Evolutionary conservation across 352 stramenopile genomes (phyloP), one percentile per base, ranked within the genome.

Genomic region (Pythium periplocum): DNA sequence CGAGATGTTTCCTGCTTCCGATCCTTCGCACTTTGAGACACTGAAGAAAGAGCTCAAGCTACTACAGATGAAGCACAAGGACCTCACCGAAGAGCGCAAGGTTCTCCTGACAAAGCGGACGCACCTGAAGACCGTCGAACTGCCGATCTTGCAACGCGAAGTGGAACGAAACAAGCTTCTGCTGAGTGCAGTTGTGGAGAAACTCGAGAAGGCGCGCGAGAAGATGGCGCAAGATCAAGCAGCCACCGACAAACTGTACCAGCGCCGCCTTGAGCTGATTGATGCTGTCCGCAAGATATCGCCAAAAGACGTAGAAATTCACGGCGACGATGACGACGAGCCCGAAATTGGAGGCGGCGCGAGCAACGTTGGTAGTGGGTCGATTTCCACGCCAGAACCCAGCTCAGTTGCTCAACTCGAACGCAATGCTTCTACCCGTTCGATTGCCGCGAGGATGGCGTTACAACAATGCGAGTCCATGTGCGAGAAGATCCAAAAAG

Each of bases 401-500:
- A 63, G 53, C 35, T 51, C 60, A 0, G 49, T 68, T 31, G 52
- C 59, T 1, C 50, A 68, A 31, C 62, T 78, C 48, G 57, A 65
- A 0, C 62, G 61, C 9, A 78, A 65, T 17, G 64, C 66, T 5
- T 70, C 64, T 0, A 83, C 78, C 1, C 72, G 72, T 3, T 89
- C 78, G 11, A 51, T 91, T 3, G 75, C 75, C 2, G 74, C 80
- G 4, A 90, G 90, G 55, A 68, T 89, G 6, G 83, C 81, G 32
- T 62, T 90, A 5, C 79, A 92, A 58, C 81, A 91, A 43, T 91
- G 79, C 51, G 77, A 93, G 45, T 70, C 75, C 38, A 90, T 92
- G 75, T 90, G 79, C 41, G 79, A 90, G 10, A 90, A 89, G 48
- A 89, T 93, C 34, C 80, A 91, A 48, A 86, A 86, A 39, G 81